Evolutionary conservation across 2,329 filamentous ascomycete genomes (phyloP).

Genomic region (Dactylellina parvicollis): DNA sequence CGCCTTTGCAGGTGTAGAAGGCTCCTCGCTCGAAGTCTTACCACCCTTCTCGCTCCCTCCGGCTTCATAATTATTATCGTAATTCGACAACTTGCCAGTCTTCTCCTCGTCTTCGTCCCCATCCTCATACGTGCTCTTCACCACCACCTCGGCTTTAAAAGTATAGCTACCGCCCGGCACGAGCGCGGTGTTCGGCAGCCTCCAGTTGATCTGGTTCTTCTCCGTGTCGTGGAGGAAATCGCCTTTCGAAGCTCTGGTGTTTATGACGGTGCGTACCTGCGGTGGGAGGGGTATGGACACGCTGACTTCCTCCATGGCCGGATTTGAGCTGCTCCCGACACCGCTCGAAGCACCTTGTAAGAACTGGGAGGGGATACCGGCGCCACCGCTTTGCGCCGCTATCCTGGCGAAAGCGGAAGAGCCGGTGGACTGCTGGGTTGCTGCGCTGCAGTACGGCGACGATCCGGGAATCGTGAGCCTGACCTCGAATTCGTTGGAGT

Average conservation of each 20-base stretch:
- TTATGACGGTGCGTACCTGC: slow-evolving; percentile 55
- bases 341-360: slow-evolving; percentile 60
- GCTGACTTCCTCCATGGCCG: slow-evolving; percentile 56
- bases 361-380: slow-evolving; percentile 62
- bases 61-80: slow-evolving; percentile 53
- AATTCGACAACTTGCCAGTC: slow-evolving; percentile 60
- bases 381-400: slow-evolving; percentile 42
- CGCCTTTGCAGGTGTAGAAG: slow-evolving; percentile 59
- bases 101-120: slow-evolving; percentile 64
- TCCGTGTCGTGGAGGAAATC: slow-evolving; percentile 57
- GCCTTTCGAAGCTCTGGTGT: slow-evolving; percentile 56
- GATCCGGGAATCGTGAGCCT: slow-evolving; percentile 72
- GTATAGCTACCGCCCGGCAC: slow-evolving; percentile 53
- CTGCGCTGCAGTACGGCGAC: slow-evolving; percentile 61
- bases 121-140: slow-evolving; percentile 59
- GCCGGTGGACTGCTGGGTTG: slow-evolving; percentile 61
- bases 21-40: slow-evolving; percentile 30
- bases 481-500: slow-evolving; percentile 88
- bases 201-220: slow-evolving; percentile 56
- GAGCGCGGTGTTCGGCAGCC: slow-evolving; percentile 55
- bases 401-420: slow-evolving; percentile 59
- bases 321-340: slow-evolving; percentile 55
- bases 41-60: slow-evolving; percentile 11
- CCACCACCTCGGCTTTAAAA: slow-evolving; percentile 57
- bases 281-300: slow-evolving; percentile 57